Percentiles rank a stretch among this genome's conserved stretches.
phyloP scores from a whole-genome alignment of 257 asterid genomes.

The Mentha longifolia region DNA sequence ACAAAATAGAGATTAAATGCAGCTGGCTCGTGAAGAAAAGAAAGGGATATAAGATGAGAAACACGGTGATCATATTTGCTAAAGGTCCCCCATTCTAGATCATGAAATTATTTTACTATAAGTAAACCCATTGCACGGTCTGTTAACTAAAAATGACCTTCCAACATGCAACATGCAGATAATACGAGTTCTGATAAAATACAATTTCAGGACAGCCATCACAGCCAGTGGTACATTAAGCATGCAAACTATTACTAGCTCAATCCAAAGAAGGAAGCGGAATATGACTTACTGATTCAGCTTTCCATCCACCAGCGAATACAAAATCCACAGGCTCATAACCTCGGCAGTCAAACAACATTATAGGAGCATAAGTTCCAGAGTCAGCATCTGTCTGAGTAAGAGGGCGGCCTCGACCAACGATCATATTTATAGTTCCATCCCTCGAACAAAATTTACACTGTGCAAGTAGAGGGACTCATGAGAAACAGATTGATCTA shows the following conservation, averaged over 20 bases:
- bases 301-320: constrained; percentile 83
- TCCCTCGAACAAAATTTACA: constrained; percentile 93
- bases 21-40: neutral
- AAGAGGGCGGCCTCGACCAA: constrained; percentile 79
- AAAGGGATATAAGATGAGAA: neutral
- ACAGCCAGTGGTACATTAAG: neutral
- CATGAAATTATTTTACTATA: neutral
- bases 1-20: neutral
- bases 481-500: constrained; percentile 24
- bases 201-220: neutral
- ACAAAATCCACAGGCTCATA: constrained; percentile 73
- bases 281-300: constrained; percentile 71
- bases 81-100: neutral
- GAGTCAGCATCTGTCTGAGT: constrained; percentile 60
- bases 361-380: constrained; percentile 61
- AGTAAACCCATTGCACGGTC: constrained; percentile 14
- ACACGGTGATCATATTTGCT: neutral
- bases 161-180: constrained; percentile 14
- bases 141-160: neutral
- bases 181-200: neutral
- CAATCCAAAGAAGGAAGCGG: neutral
- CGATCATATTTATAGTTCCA: constrained; percentile 75
- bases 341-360: constrained; percentile 78
- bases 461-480: constrained; percentile 51
- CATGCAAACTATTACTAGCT: constrained; percentile 4